A percentile compares a stretch with the other conserved stretches of the same genome.
phyloP scores from a whole-genome alignment of 2,329 filamentous ascomycete genomes.

The Pseudocercospora macadamiae region DNA sequence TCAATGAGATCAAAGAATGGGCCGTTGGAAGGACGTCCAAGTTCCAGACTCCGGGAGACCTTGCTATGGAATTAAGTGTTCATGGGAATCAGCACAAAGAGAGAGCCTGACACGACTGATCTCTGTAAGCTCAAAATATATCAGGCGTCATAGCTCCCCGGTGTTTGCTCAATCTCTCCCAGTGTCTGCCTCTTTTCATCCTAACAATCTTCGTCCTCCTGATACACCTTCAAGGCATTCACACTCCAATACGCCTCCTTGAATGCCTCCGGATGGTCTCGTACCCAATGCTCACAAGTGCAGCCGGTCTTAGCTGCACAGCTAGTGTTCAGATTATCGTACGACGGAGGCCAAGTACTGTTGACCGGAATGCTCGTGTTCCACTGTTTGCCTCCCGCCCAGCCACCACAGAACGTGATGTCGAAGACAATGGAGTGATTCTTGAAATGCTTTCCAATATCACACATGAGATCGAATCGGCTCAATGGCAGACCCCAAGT shows the following conservation, averaged over 20 bases:
- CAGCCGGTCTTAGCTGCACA: slow-evolving; percentile 36
- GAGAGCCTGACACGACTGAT: too few species aligned
- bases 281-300: slow-evolving; percentile 36
- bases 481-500: slow-evolving; percentile 65
- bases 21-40: too few species aligned
- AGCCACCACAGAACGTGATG: slow-evolving; percentile 49
- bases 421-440: slow-evolving; percentile 65
- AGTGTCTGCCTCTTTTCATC: not conserved
- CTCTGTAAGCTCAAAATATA: too few species aligned
- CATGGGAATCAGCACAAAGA: too few species aligned
- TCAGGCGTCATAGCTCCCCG: too few species aligned
- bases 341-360: not conserved
- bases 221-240: slow-evolving; percentile 43
- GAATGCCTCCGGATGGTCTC: slow-evolving; percentile 38
- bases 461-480: slow-evolving; percentile 59
- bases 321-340: not conserved
- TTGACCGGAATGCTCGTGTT: slow-evolving; percentile 20
- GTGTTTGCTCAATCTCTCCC: not conserved
- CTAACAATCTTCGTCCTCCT: slow-evolving; percentile 15
- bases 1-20: not conserved
- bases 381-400: slow-evolving; percentile 38
- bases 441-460: slow-evolving; percentile 39
- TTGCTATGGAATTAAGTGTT: too few species aligned
- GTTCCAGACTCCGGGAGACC: too few species aligned
- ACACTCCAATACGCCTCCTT: slow-evolving; percentile 45